A percentile compares a stretch with the other conserved stretches of the same genome.
Evolutionary conservation across 2,329 filamentous ascomycete genomes (phyloP).

Genomic region (Penicillium nordicum): DNA sequence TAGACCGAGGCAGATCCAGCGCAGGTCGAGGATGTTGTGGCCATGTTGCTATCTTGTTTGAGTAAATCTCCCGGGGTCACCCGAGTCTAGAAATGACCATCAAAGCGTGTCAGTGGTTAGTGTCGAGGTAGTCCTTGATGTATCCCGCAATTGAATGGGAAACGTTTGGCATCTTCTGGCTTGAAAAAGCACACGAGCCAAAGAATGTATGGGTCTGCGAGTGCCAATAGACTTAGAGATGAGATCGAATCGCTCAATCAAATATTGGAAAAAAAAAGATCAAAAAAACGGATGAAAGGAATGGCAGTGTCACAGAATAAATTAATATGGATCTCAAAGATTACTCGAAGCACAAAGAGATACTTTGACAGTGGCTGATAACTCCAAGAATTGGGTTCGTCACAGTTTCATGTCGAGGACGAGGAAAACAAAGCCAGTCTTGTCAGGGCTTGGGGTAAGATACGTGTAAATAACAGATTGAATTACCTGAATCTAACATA

Average conservation of each 20-base stretch:
- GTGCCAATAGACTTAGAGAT: not conserved
- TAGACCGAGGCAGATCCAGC: not conserved
- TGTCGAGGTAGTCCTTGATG: not conserved
- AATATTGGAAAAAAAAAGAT: not conserved
- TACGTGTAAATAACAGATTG: not conserved
- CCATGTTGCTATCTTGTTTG: not conserved
- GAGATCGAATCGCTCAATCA: not conserved
- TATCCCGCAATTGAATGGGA: not conserved
- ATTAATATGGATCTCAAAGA: not conserved
- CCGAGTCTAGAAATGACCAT: not conserved
- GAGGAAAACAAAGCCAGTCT: not conserved
- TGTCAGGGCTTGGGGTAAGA: not conserved
- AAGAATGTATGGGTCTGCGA: not conserved
- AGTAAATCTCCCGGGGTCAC: too few species aligned
- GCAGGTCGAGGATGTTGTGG: not conserved
- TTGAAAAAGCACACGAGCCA: not conserved
- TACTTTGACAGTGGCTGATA: not conserved
- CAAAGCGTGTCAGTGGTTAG: not conserved
- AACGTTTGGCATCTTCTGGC: not conserved
- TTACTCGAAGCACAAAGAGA: not conserved
- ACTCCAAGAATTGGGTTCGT: not conserved
- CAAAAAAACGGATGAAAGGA: not conserved
- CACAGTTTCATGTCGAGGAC: not conserved
- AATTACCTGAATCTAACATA: not conserved
- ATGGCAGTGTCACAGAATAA: not conserved